Percentiles rank a stretch among this genome's conserved stretches.
Evolutionary conservation across 305 asterid genomes (phyloP).

Genomic region (Solanum hybrid): DNA sequence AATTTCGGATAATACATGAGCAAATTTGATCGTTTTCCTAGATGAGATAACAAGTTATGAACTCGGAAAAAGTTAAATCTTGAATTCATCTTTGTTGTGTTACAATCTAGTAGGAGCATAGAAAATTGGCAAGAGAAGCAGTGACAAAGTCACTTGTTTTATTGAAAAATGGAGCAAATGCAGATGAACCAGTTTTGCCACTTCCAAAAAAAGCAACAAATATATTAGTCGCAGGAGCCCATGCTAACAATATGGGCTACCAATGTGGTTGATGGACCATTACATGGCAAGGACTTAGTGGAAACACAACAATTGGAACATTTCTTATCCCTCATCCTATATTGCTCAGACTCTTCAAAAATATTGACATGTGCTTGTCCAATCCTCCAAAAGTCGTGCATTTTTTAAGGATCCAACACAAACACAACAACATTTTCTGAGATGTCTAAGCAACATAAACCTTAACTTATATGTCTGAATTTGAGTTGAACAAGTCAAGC

Average conservation of each 20-base stretch:
- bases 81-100: background rate
- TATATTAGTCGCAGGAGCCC: constrained; percentile 39
- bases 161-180: constrained; percentile 40
- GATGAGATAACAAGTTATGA: background rate
- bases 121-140: constrained; percentile 51
- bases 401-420: background rate
- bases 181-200: constrained; percentile 36
- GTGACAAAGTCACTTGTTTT: constrained; percentile 49
- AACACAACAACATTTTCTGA: background rate
- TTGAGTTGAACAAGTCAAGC: background rate
- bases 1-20: background rate
- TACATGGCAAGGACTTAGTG: constrained; percentile 39
- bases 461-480: background rate
- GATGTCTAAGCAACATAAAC: background rate
- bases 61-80: background rate
- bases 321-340: background rate
- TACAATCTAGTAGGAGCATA: constrained; percentile 23
- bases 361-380: background rate
- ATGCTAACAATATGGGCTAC: constrained; percentile 39
- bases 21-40: background rate
- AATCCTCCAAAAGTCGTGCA: background rate
- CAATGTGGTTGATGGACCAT: constrained; percentile 61
- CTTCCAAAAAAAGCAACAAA: constrained; percentile 32
- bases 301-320: constrained; percentile 36
- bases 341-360: background rate